Conservation (phyloP, 345 rosid species). For the Brassica carinata region DNA sequence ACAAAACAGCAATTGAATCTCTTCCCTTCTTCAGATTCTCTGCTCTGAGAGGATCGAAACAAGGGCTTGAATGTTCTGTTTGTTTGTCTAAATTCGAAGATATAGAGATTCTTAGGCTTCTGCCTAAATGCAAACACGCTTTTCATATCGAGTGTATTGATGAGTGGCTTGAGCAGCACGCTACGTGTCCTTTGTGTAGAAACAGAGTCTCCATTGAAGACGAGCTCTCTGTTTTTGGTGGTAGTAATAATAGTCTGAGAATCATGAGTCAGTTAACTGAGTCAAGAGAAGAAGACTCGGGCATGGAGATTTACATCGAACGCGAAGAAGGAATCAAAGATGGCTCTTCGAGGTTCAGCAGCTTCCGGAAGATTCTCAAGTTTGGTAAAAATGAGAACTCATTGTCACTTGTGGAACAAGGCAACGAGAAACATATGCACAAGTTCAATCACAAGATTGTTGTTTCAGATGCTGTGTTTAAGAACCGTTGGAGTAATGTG, state of each 20-base stretch:
- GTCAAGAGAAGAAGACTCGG: conserved; percentile 44
- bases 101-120: conserved; percentile 67
- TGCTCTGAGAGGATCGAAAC: conserved; percentile 69
- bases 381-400: conserved; percentile 33
- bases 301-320: conserved; percentile 65
- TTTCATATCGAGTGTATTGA: conserved; percentile 86
- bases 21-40: conserved; percentile 94
- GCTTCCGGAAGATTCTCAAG: conserved; percentile 60
- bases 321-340: conserved; percentile 55
- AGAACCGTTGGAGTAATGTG: conserved; percentile 86
- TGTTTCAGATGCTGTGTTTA: conserved; percentile 60
- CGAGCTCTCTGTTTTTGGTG: conserved; percentile 57
- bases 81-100: conserved; percentile 89
- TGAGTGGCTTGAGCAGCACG: conserved; percentile 88
- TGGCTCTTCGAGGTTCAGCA: conserved; percentile 46
- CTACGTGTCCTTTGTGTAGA: conserved; percentile 89
- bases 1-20: conserved; percentile 69
- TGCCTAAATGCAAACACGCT: conserved; percentile 90
- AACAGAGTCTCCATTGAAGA: conserved; percentile 55
- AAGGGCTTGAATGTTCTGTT: conserved; percentile 86
- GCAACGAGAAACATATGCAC: conserved; percentile 43
- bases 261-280: conserved; percentile 48
- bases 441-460: conserved; percentile 73
- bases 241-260: conserved; percentile 53
- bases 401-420: conserved; percentile 30